A percentile compares a stretch with the other conserved stretches of the same genome.
Evolutionary conservation across 2,329 filamentous ascomycete genomes (phyloP).

Genomic region (Arthrobotrys musiformis): DNA sequence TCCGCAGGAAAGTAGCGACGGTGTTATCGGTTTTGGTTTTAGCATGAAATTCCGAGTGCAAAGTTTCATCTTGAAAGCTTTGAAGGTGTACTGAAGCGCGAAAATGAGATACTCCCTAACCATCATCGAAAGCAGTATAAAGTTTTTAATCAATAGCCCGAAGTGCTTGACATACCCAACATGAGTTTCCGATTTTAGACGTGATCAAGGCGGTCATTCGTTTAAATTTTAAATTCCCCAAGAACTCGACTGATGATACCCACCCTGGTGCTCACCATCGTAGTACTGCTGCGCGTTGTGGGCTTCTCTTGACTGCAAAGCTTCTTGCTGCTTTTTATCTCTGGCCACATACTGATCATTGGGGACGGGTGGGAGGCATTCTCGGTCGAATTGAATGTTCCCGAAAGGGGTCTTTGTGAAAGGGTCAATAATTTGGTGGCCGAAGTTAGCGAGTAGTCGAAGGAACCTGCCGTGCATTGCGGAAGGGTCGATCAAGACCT

Average conservation of each 20-base stretch:
- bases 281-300: neutral
- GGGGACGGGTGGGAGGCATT: constrained; percentile 23
- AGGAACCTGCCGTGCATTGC: constrained; percentile 39
- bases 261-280: neutral
- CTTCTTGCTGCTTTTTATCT: constrained; percentile 29
- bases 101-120: too few species aligned
- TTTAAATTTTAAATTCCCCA: constrained; percentile 36
- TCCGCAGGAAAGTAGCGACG: neutral
- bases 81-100: too few species aligned
- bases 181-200: neutral
- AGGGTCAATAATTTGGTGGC: constrained; percentile 42
- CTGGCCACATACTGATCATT: constrained; percentile 33
- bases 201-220: neutral
- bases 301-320: neutral
- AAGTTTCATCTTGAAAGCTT: too few species aligned
- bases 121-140: too few species aligned
- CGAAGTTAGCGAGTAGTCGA: constrained; percentile 28
- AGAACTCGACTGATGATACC: constrained; percentile 13
- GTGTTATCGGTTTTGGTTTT: neutral
- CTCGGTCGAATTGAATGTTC: constrained; percentile 22
- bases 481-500: constrained; percentile 38
- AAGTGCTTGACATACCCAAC: neutral
- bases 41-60: too few species aligned
- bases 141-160: neutral
- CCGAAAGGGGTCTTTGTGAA: constrained; percentile 40